Percentiles rank a stretch among this genome's conserved stretches.
phyloP scores from a whole-genome alignment of 2,329 filamentous ascomycete genomes.

The Aureobasidium mangrovei region DNA sequence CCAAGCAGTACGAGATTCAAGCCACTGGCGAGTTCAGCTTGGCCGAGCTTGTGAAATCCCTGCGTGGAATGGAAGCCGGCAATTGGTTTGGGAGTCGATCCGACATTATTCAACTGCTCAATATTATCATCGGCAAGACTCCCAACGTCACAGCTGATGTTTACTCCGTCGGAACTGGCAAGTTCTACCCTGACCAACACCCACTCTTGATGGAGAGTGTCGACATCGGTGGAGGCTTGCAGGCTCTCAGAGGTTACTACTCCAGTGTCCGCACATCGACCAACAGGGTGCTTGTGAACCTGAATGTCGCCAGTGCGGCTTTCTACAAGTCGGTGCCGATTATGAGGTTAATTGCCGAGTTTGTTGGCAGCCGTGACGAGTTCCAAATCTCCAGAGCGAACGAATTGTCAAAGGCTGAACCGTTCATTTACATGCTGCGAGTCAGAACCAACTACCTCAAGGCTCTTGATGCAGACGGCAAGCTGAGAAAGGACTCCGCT shows the following conservation, averaged over 20 bases:
- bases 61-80: constrained; percentile 29
- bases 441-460: constrained; percentile 34
- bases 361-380: constrained; percentile 18
- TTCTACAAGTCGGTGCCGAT: constrained; percentile 42
- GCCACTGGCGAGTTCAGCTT: constrained; percentile 29
- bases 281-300: constrained; percentile 50
- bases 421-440: constrained; percentile 34
- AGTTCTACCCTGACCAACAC: constrained; percentile 39
- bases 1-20: constrained; percentile 30
- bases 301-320: constrained; percentile 53
- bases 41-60: constrained; percentile 37
- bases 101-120: constrained; percentile 49
- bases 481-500: constrained; percentile 26
- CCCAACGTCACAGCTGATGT: constrained; percentile 36
- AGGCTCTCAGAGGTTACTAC: constrained; percentile 53
- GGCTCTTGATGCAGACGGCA: constrained; percentile 6
- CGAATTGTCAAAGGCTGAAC: constrained; percentile 19
- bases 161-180: constrained; percentile 44
- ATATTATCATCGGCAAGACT: constrained; percentile 46
- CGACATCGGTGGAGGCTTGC: constrained; percentile 43
- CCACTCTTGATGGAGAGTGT: constrained; percentile 26
- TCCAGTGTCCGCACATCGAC: constrained; percentile 52
- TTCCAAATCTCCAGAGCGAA: neutral
- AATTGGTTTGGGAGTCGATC: constrained; percentile 36
- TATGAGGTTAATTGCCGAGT: constrained; percentile 28